These are phyloP conservation scores for Pilatotrama ljubarskyi DNA, from an alignment of 768 basidiomycete species.

Conservation along the genomic window DNA sequence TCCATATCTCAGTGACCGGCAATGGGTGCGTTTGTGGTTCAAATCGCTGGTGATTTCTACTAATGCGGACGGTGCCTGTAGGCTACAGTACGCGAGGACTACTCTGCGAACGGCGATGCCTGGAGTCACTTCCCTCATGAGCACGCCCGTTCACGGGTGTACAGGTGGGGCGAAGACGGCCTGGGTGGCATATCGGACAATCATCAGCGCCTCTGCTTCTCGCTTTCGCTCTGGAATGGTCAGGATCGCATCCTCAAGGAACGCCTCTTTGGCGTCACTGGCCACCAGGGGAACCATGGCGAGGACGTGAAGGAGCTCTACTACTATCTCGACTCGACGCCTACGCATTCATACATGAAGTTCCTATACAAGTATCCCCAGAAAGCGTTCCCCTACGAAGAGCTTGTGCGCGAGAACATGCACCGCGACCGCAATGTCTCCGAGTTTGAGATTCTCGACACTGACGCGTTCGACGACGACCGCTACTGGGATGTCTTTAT, in stretches of 20 bases:
- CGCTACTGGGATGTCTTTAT: constrained; percentile 99
- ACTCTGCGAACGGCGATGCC: constrained; percentile 93
- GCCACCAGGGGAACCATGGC: constrained; percentile 97
- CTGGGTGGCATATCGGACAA: constrained; percentile 98
- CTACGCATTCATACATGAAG: constrained; percentile 99
- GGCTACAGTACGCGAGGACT: constrained; percentile 99
- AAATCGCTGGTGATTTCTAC: not conserved
- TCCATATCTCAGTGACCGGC: constrained; percentile 94
- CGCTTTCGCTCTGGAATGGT: constrained; percentile 92
- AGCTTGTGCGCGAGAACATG: constrained; percentile 83
- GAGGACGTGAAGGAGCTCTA: constrained; percentile 99
- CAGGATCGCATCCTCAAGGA: constrained; percentile 95
- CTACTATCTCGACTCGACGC: constrained; percentile 97
- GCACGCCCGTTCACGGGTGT: constrained; percentile 89
- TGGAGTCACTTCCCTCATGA: constrained; percentile 96
- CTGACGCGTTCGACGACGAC: constrained; percentile 87
- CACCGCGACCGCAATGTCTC: constrained; percentile 80
- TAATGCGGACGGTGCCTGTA: constrained; percentile 32
- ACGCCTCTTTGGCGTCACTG: constrained; percentile 93
- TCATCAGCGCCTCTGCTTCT: constrained; percentile 91
- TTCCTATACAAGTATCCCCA: constrained; percentile 99
- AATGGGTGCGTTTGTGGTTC: constrained; percentile 71
- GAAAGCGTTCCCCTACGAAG: constrained; percentile 87
- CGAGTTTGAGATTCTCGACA: constrained; percentile 94
- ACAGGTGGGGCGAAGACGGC: constrained; percentile 99